phyloP scores from a whole-genome alignment of 495 filamentous ascomycete genomes.

The Tuber magnatum region DNA sequence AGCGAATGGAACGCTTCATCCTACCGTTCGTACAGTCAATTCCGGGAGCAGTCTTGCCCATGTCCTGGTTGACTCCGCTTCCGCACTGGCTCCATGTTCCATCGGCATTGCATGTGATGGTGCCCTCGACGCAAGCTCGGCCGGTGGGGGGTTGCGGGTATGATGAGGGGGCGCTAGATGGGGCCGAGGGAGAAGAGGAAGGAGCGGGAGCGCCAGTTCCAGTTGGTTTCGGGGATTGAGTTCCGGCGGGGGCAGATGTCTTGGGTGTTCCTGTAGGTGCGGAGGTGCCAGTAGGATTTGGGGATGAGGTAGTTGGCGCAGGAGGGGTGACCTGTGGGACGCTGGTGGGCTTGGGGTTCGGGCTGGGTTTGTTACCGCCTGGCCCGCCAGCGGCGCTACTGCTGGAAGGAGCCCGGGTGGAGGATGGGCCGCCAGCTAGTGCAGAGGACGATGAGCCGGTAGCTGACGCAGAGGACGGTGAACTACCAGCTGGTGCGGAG shows the following conservation, averaged over 20 bases:
- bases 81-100: constrained; percentile 28
- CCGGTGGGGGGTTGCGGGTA: constrained; percentile 5
- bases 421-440: background rate
- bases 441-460: background rate
- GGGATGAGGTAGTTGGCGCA: no score
- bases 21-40: constrained; percentile 22
- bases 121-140: constrained; percentile 23
- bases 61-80: constrained; percentile 15
- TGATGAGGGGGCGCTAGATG: background rate
- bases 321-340: background rate
- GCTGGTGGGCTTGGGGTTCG: background rate
- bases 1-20: constrained; percentile 6
- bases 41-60: constrained; percentile 25
- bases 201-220: background rate
- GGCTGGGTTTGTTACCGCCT: background rate
- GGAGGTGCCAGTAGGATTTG: background rate
- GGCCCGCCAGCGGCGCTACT: background rate
- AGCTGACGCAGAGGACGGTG: background rate
- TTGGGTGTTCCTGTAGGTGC: background rate
- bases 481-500: no score
- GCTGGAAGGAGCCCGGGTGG: background rate
- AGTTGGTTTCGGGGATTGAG: background rate
- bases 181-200: background rate
- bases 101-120: constrained; percentile 22
- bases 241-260: background rate